A percentile compares a stretch with the other conserved stretches of the same genome.
Conservation (phyloP, 2,329 filamentous ascomycete genomes). For the Monosporascus sp. region DNA sequence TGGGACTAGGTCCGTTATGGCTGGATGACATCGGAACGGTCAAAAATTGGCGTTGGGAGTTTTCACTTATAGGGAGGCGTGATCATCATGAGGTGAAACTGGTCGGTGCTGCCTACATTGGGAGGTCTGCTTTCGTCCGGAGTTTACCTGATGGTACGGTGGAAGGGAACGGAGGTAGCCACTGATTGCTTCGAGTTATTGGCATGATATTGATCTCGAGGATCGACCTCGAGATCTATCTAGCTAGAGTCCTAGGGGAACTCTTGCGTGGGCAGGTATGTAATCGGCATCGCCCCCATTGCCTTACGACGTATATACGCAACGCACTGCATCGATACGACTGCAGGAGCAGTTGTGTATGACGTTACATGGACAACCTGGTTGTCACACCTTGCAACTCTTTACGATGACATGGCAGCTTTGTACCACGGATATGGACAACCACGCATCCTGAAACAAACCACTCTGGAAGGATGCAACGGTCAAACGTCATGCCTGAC, state of each 20-base stretch:
- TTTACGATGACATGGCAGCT: not conserved
- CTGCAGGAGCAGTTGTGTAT: constrained; percentile 22
- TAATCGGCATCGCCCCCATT: constrained; percentile 4
- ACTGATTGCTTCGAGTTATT: not conserved
- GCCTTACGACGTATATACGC: constrained; percentile 8
- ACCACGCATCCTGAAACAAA: not conserved
- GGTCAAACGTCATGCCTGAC: not conserved
- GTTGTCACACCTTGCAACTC: not conserved
- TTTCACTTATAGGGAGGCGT: constrained; percentile 8
- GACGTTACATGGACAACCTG: constrained; percentile 1
- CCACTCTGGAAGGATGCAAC: not conserved
- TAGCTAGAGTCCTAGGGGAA: not conserved
- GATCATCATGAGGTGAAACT: constrained; percentile 7
- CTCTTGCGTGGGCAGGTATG: not conserved
- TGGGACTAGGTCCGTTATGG: constrained; percentile 19
- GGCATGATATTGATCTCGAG: not conserved
- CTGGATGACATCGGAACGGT: constrained; percentile 19
- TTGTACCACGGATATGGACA: not conserved
- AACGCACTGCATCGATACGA: constrained; percentile 27
- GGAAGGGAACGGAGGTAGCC: not conserved
- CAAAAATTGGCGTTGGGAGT: constrained; percentile 23
- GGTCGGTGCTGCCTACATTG: not conserved
- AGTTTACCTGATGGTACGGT: not conserved
- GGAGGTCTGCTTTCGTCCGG: not conserved
- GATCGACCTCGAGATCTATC: not conserved